A percentile compares a stretch with the other conserved stretches of the same genome.
These are phyloP conservation scores for Mucor racemosus DNA, from an alignment of 371 early-diverging fungal species.

Conservation along the genomic window DNA sequence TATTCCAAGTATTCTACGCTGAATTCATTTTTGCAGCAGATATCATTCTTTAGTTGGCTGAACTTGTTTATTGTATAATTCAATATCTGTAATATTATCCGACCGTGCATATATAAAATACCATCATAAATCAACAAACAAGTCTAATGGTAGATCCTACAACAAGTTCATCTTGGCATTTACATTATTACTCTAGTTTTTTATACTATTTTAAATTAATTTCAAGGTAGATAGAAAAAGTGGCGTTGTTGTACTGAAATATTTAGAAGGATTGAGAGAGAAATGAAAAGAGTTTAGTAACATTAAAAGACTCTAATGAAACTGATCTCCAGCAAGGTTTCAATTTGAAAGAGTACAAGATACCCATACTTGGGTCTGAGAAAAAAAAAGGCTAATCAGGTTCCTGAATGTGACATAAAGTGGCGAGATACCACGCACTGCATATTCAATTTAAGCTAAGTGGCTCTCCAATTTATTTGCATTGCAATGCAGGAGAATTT, in stretches of 20 bases:
- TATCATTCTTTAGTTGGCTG: constrained; percentile 2
- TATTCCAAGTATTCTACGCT: not conserved
- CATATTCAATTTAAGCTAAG: not conserved
- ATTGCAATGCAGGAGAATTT: not conserved
- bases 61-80: not conserved
- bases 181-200: not conserved
- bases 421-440: not conserved
- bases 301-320: not conserved
- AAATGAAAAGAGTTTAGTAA: not conserved
- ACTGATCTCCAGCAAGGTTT: not conserved
- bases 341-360: not conserved
- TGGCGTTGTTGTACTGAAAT: not conserved
- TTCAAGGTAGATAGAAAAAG: not conserved
- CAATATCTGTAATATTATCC: not conserved
- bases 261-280: not conserved
- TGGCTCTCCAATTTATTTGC: not conserved
- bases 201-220: not conserved
- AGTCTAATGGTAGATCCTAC: not conserved
- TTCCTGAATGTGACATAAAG: not conserved
- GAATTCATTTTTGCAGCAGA: constrained; percentile 1
- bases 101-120: not conserved
- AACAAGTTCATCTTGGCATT: not conserved
- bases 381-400: not conserved
- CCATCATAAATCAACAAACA: not conserved
- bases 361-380: not conserved